These are phyloP conservation scores for Theobroma grandiflorum DNA, from an alignment of 441 rosid species.

Conservation along the genomic window DNA sequence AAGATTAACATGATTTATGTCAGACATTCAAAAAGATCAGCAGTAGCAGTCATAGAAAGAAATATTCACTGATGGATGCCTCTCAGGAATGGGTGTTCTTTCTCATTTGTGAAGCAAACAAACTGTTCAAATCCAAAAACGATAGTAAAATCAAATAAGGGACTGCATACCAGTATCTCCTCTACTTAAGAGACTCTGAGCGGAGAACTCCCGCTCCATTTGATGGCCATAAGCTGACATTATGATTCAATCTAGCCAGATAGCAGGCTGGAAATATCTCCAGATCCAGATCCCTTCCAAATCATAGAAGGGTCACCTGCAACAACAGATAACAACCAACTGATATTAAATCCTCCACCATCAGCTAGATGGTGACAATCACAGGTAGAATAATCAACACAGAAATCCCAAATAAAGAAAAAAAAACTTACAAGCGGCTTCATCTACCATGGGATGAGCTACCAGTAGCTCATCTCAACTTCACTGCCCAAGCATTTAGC, in stretches of 20 bases:
- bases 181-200: slow-evolving; percentile 64
- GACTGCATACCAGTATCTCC: slow-evolving; percentile 67
- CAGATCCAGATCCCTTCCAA: slow-evolving; percentile 33
- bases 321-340: slow-evolving; percentile 16
- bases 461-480: slow-evolving; percentile 30
- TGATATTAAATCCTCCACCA: background rate
- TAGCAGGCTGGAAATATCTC: slow-evolving; percentile 22
- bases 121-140: background rate
- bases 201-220: slow-evolving; percentile 79
- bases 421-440: slow-evolving; percentile 26
- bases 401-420: slow-evolving; percentile 9
- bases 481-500: slow-evolving; percentile 12
- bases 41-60: background rate
- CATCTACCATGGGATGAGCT: slow-evolving; percentile 29
- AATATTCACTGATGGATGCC: background rate
- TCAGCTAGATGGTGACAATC: slow-evolving; percentile 6
- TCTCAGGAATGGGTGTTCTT: background rate
- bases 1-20: background rate
- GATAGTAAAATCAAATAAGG: slow-evolving; percentile 7
- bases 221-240: slow-evolving; percentile 82
- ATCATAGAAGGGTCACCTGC: slow-evolving; percentile 37
- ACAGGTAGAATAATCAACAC: background rate
- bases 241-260: slow-evolving; percentile 31
- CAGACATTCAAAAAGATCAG: background rate
- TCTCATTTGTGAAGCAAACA: background rate